Base-by-base conservation (phyloP, 2,329 filamentous ascomycete species). In the Nothopassalora personata region DNA sequence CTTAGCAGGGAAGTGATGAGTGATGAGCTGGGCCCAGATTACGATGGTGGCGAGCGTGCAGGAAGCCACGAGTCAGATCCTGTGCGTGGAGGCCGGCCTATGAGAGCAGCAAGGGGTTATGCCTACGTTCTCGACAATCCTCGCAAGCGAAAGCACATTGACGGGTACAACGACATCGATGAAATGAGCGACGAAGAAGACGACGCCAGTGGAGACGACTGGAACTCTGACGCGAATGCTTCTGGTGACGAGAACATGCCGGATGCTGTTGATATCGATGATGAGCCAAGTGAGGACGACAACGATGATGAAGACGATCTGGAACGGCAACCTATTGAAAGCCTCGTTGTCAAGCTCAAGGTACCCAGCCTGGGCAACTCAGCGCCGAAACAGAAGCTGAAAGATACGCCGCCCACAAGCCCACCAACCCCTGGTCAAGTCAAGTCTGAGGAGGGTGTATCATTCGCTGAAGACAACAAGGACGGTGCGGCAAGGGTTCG, bases 311-410 rank as follows among this genome's bases (percentile, higher is more conserved):
- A 61, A 1, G 70, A 72, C n/a, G 70, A 73, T 5, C 64, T 64
- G 5, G 70, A 73, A 39, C 47, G 58, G 23, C 52, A 34, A 56
- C 48, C 30, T 3, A 34, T 43, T 9, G 28, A 50, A 47, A 90
- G 85, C 65, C 80, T 93, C 45, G 81, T 96, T 53, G 87, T 96
- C 58, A 92, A 89, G 71, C 79, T 96, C 52, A 72, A 69, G 50
- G 57, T 73, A 5, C 60, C 66, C 18, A 58, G 30, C 27, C 27
- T 54, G 5, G 53, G n/a, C 8, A 3, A 4, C 1, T 4, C 19
- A 7, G 13, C 43, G 10, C 8, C 18, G 19, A 47, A 55, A 15
- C 46, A 57, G 31, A 47, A 10, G 18, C 43, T 18, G 54, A 39
- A 60, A 5, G 58, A 64, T 31, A 66, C 64, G 23, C 64, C 64